These are phyloP conservation scores for Euphorbia schlechtendalii DNA, from an alignment of 441 rosid species.

Conservation along the genomic window DNA sequence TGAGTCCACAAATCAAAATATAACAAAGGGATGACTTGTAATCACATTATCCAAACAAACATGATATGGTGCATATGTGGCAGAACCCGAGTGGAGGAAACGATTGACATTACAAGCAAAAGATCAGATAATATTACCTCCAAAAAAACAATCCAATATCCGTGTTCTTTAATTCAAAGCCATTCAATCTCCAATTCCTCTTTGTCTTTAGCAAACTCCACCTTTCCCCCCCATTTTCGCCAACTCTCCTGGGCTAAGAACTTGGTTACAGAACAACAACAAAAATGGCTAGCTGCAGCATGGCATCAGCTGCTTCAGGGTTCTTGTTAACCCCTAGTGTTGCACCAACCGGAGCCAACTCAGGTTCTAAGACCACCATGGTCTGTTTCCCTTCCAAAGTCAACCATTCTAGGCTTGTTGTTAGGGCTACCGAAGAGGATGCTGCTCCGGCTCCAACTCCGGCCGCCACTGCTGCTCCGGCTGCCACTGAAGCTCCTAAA, in stretches of 20 bases:
- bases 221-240: background rate
- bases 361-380: conserved; percentile 35
- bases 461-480: conserved; percentile 35
- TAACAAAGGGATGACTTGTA: conserved; percentile 7
- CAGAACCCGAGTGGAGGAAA: conserved; percentile 52
- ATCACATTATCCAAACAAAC: conserved; percentile 51
- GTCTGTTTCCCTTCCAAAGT: conserved; percentile 42
- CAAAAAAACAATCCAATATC: background rate
- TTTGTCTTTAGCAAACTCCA: background rate
- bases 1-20: background rate
- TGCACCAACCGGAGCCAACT: conserved; percentile 20
- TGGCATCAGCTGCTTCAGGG: conserved; percentile 76
- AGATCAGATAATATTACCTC: conserved; percentile 37
- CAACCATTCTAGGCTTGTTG: conserved; percentile 48
- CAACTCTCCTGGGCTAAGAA: no score
- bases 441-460: conserved; percentile 28
- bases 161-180: conserved; percentile 26
- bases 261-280: background rate
- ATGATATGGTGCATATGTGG: conserved; percentile 59
- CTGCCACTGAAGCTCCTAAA: conserved; percentile 44
- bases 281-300: conserved; percentile 53
- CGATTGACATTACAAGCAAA: conserved; percentile 23
- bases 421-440: conserved; percentile 50
- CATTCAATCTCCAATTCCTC: conserved; percentile 23
- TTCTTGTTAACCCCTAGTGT: conserved; percentile 43